These are phyloP conservation scores for Cynara cardunculus DNA, from an alignment of 129 eudicot species.

Conservation along the genomic window DNA sequence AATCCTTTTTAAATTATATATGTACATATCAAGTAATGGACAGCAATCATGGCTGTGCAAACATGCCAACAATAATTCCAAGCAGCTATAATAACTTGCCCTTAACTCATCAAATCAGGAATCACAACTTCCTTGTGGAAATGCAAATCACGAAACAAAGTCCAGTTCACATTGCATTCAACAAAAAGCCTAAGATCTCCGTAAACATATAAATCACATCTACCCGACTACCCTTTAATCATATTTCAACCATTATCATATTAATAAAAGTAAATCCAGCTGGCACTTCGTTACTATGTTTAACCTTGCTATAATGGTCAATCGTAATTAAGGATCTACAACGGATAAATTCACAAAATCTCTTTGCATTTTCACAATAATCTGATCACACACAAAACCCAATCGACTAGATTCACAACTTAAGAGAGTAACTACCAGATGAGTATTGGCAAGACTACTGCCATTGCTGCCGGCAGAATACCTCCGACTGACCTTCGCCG, in stretches of 20 bases:
- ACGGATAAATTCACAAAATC: constrained; percentile 6
- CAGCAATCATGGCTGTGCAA: neutral
- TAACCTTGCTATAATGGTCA: neutral
- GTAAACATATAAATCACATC: constrained; percentile 4
- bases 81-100: neutral
- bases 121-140: neutral
- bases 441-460: constrained; percentile 43
- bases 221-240: neutral
- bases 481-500: constrained; percentile 84
- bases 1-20: neutral
- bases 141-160: neutral
- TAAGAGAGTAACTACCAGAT: constrained; percentile 50
- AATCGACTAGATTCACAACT: constrained; percentile 10
- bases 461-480: constrained; percentile 71
- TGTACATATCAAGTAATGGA: neutral
- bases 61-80: neutral
- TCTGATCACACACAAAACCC: neutral
- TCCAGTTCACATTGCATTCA: constrained; percentile 14
- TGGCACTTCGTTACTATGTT: neutral
- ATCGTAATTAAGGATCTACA: constrained; percentile 6
- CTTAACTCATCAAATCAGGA: constrained; percentile 7
- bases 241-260: neutral
- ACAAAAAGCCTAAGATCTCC: constrained; percentile 6
- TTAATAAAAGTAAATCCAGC: neutral
- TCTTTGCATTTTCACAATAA: neutral